phyloP scores from a whole-genome alignment of 23 red algal genomes.

The Gracilaria gracilis region DNA sequence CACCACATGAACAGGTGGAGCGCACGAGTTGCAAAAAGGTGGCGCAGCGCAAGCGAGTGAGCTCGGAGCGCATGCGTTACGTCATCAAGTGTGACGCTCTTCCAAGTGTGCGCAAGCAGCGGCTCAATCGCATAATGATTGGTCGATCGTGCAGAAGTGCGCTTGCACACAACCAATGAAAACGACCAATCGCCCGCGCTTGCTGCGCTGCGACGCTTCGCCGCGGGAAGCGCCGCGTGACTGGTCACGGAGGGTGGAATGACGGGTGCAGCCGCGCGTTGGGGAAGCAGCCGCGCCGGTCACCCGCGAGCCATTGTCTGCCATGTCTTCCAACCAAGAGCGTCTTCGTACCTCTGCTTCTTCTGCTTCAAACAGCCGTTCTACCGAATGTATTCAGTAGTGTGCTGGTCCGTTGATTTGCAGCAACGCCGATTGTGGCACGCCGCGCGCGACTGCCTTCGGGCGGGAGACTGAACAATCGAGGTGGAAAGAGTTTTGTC shows the following conservation, averaged over 20 bases:
- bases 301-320: neutral
- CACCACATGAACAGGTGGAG: neutral
- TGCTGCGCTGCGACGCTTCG: conserved; percentile 24
- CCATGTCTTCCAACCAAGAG: neutral
- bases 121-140: neutral
- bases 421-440: too few species aligned
- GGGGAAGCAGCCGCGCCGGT: too few species aligned
- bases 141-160: neutral
- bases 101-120: neutral
- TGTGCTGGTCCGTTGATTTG: too few species aligned
- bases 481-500: too few species aligned
- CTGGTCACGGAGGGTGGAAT: neutral
- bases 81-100: neutral
- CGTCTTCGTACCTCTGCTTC: neutral
- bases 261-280: neutral
- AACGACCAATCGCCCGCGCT: neutral
- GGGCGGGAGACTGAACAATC: too few species aligned
- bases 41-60: neutral
- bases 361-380: neutral
- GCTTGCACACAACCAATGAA: neutral
- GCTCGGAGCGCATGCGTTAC: conserved; percentile 8
- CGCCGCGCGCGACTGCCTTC: too few species aligned
- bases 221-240: neutral
- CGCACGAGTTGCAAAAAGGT: neutral
- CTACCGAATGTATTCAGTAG: too few species aligned